phyloP scores from a whole-genome alignment of 176 grass and related monocot genomes.

The Oryza nivara region DNA sequence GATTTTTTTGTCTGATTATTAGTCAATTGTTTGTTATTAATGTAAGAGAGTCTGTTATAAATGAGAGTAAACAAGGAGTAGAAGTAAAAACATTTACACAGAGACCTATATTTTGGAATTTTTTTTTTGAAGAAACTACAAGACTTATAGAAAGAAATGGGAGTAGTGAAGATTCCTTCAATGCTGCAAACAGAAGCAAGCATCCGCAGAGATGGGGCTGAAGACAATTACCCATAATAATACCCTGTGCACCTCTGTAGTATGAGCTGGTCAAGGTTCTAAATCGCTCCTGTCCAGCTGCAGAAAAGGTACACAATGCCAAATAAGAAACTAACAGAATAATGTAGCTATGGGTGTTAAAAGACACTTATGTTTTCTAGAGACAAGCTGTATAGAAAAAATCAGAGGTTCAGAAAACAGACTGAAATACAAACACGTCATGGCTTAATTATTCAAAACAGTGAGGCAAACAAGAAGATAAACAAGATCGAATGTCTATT shows the following conservation, averaged over 20 bases:
- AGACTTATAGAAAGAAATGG: neutral
- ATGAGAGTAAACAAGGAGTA: no score
- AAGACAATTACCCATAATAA: constrained; percentile 80
- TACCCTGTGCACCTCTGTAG: constrained; percentile 92
- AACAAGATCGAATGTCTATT: neutral
- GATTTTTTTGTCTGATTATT: neutral
- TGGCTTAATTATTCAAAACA: neutral
- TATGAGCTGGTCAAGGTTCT: constrained; percentile 95
- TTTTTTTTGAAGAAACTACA: neutral
- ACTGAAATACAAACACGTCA: neutral
- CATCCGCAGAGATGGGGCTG: neutral
- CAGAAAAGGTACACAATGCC: neutral
- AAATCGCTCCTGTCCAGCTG: constrained; percentile 96
- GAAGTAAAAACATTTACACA: no score
- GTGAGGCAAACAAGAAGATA: no score
- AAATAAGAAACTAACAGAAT: constrained; percentile 1
- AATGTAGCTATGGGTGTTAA: neutral
- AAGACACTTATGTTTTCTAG: neutral
- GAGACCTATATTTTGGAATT: no score
- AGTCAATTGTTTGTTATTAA: neutral
- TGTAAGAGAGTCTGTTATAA: neutral
- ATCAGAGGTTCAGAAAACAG: constrained; percentile 5
- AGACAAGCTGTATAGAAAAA: neutral
- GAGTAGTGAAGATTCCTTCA: neutral
- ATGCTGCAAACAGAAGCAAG: neutral